Evolutionary conservation across 2,329 filamentous ascomycete genomes (phyloP), one percentile per base, ranked within the genome.

Genomic region (Chrysosporium queenslandicum): DNA sequence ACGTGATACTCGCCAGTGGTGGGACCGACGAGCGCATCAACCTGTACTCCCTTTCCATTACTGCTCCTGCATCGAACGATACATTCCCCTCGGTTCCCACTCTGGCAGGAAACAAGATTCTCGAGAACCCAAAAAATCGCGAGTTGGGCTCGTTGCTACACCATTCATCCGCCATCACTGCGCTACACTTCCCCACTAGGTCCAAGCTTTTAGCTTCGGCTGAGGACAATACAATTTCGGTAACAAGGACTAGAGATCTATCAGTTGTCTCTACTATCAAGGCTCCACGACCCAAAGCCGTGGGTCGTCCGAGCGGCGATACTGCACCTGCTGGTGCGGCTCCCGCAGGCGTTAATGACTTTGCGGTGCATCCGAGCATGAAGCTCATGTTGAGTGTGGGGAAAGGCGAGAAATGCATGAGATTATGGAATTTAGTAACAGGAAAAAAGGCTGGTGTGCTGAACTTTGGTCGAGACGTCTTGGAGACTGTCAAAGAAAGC

Each of bases 381-480:
- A 97, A 96, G 72, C 75, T 98, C 47, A 95, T 97, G 87, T 81
- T 98, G 55, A 94, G 82, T 60, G 89, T 97, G 7, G 85, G 87
- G 59, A 87, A 85, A 62, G 89, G 89, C 58, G 92, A 98, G 72
- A 83, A 82, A 58, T 88, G 84, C 63, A 94, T 98, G 86, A 77
- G 92, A 58, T 69, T 97, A 58, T 98, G 92, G 92, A 97, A 98
- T 64, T 68, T 98, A 58, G 89, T 97, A 58, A 97, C 91, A 2
- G 92, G 90, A 14, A 94, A 91, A 73, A 96, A 95, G 72, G 90
- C 90, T 0, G 88, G 90, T 27, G 90, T 95, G 49, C 72, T 98
- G 60, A 92, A 87, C 65, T 97, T 97, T 66, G 79, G 79, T 58
- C 77, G 79, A 53, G 79, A 83, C 0, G 77, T 92, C 61, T 74